Base-by-base conservation (phyloP, 495 filamentous ascomycete genomes). In the Penicillium manginii region DNA sequence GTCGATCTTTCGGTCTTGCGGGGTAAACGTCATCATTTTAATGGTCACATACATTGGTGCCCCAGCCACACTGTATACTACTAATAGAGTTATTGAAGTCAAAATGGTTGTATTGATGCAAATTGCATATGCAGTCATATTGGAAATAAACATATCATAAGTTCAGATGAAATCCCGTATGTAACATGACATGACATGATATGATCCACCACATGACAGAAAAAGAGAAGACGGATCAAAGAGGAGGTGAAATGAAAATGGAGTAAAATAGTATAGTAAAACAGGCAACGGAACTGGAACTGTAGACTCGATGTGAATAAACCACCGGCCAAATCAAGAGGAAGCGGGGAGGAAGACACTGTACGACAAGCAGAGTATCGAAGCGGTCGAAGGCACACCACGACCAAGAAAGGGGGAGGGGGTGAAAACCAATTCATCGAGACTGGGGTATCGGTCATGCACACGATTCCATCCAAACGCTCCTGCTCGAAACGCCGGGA, bases 371-470 rank as follows among this genome's bases (percentile, higher is more conserved):
- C 52, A 43, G n/a, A 9, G 35, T 26, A 43, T 32, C 10, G 35
- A 51, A 50, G 59, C 45, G 47, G 67, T 60, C 57, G 59, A 67
- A 66, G 58, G 61, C 60, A 67, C 54, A 55, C 68, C 64, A 66
- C 62, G 57, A 71, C 61, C 61, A 61, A 31, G 40, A 52, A 32
- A 48, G 17, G 17, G 17, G 29, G 40, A 49, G 50, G 21, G 21
- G 54, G 52, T 47, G 57, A 66, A 66, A 59, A 62, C 60, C 66
- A 66, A 73, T 64, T 68, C 70, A 73, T 74, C 68, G 68, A 73
- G 71, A 65, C 61, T 57, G 66, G 75, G 74, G 70, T 74, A 75
- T 76, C 66, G 35, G 69, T 71, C 69, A 76, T 73, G 71, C 69
- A 71, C 66, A 65, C 54, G 59, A 65, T 58, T 60, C 61, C 64